Base-by-base conservation (phyloP, 2,329 filamentous ascomycete species). In the Lasiodiplodia theobromae region DNA sequence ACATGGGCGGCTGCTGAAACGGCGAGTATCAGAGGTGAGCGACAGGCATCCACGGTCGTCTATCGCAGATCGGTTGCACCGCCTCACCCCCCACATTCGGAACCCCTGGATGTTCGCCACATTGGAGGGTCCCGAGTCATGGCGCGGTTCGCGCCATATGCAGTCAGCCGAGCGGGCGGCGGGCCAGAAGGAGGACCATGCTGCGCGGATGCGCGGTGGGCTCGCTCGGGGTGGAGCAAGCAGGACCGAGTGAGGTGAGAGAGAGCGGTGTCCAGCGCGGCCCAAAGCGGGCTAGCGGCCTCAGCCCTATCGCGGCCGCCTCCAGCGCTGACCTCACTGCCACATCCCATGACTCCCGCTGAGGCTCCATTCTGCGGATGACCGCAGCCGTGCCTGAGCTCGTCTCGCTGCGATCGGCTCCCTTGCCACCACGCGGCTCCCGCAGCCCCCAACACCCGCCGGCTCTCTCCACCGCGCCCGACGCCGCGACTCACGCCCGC, bases 41-140 rank as follows among this genome's bases (percentile, higher is more conserved):
- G 28, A 49, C 58, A 37, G 40, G 23, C 58, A 28, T 25, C 28
- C n/a, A n/a, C 60, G 60, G 60, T 64, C 60, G 60, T 64, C 60
- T 64, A 64, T 64, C 60, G 60, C 47, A 64, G 60, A 64, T 64
- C 60, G 47, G 47, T 21, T 64, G 60, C 60, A 64, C 60, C 60
- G 60, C 60, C 60, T 64, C 60, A 64, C n/a, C 52, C 60, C 60
- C 60, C 60, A 64, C 60, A 64, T 25, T 10, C 40, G 57, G 57
- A 3, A 12, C 58, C 58, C 58, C 58, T 63, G 58, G 60, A 37
- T 49, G 37, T 37, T 64, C 47, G 60, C 60, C 60, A 64, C 60
- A 63, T 28, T 34, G 58, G 58, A 25, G 40, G 2, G 16, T 11
- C 28, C 12, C 5, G 60, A 64, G 60, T 64, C 47, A 64, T 47